phyloP scores from a whole-genome alignment of 2,329 filamentous ascomycete species.

The Talaromyces rugulosus region DNA sequence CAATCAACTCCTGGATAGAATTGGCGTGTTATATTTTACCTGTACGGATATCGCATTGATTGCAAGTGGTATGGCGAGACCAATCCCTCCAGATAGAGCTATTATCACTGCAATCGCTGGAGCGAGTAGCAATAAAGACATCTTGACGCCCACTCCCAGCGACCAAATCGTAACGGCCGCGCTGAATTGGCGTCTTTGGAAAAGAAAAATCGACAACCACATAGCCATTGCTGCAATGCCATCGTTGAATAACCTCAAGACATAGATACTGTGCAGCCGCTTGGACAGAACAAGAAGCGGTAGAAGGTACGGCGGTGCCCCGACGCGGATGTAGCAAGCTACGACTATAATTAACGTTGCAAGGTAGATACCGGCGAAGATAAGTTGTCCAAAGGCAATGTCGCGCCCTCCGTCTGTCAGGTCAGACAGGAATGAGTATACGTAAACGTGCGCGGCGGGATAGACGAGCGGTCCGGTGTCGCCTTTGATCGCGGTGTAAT shows the following conservation, averaged over 20 bases:
- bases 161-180: conserved; percentile 69
- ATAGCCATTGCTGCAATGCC: conserved; percentile 81
- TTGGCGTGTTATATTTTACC: conserved; percentile 41
- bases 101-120: conserved; percentile 76
- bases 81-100: conserved; percentile 67
- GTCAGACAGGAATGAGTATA: conserved; percentile 74
- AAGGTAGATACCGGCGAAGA: conserved; percentile 80
- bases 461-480: conserved; percentile 93
- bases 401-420: conserved; percentile 72
- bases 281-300: conserved; percentile 85
- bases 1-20: neutral
- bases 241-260: conserved; percentile 94
- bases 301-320: conserved; percentile 74
- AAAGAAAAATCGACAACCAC: conserved; percentile 73
- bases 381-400: conserved; percentile 73
- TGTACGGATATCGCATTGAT: conserved; percentile 75
- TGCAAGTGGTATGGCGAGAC: conserved; percentile 62
- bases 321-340: conserved; percentile 61
- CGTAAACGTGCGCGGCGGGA: conserved; percentile 88
- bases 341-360: conserved; percentile 71
- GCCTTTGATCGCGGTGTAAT: conserved; percentile 82
- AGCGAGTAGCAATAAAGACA: conserved; percentile 79
- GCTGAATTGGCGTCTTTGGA: conserved; percentile 72
- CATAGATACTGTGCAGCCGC: conserved; percentile 85
- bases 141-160: conserved; percentile 85